Base-by-base conservation (phyloP, 2,329 filamentous ascomycete species). In the Penicillium capsulatum region DNA sequence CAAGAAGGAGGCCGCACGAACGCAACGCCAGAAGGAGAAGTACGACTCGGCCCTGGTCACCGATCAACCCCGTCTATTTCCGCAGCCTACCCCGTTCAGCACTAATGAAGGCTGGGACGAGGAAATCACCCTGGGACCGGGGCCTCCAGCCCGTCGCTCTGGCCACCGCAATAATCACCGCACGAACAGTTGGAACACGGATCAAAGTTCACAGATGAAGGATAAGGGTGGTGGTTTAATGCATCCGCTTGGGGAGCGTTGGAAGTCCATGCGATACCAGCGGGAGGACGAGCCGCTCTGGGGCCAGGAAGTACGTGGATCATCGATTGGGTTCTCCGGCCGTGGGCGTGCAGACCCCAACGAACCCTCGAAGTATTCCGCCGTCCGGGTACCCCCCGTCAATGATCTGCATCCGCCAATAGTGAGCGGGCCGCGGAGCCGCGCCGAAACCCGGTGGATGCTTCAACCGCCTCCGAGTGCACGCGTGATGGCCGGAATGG, bases 41-140 rank as follows among this genome's bases (percentile, higher is more conserved):
- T 65, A 81, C 42, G 77, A 84, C 52, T 76, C 75, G 38, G 48
- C 50, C 10, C 10, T 69, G 20, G 48, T 70, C n/a, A 64, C 62
- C 41, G 79, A 88, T 49, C 79, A 89, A 60, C 86, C 86, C 0
- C 79, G 78, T 28, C 65, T 80, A 8, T 92, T 94, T 63, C 75
- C 80, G 35, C 89, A 96, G 56, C 89, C 84, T 2, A 64, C 62
- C 4, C 86, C 88, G 1, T 92, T 88, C 55, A 83, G 82, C 57
- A 94, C 88, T 17, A 96, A 96, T 57, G 83, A 84, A 9, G 87
- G 86, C 66, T 96, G 90, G 90, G 72, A 77, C 20, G 85, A 92
- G 59, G 90, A 96, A 65, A 94, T 96, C 50, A 74, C 73, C 47
- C 76, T 90, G 67, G 90, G 90, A 0, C 90, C 90, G 2, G 80